Conservation (phyloP, 352 stramenopile genomes). For the Aphanomyces euteiches region DNA sequence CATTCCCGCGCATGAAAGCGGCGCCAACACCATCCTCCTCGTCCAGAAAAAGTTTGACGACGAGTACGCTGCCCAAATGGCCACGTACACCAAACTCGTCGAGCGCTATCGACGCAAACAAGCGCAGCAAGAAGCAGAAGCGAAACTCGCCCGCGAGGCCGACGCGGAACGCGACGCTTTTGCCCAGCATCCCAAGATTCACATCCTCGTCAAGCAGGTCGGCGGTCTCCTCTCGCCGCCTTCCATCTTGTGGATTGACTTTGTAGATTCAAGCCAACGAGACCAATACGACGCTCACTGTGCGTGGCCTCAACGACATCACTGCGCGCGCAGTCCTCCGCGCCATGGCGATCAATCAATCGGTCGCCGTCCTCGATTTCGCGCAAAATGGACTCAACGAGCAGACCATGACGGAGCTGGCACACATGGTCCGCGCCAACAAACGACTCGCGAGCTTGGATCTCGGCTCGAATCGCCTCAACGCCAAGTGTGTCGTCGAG, state of each 20-base stretch:
- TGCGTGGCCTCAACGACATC: conserved; percentile 48
- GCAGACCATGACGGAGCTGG: conserved; percentile 38
- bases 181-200: conserved; percentile 44
- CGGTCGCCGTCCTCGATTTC: conserved; percentile 54
- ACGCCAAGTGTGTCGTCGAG: conserved; percentile 36
- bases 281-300: conserved; percentile 45
- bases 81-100: conserved; percentile 48
- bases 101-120: conserved; percentile 47
- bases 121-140: conserved; percentile 38
- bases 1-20: conserved; percentile 45
- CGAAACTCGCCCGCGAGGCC: conserved; percentile 33
- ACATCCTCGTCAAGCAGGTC: conserved; percentile 47
- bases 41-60: conserved; percentile 63
- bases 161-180: conserved; percentile 31
- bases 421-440: conserved; percentile 59
- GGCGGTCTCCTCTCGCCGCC: neutral
- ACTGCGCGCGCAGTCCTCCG: conserved; percentile 54
- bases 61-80: conserved; percentile 48
- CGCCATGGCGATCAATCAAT: conserved; percentile 55
- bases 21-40: conserved; percentile 39
- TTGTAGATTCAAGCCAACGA: conserved; percentile 49
- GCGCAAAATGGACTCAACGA: conserved; percentile 57
- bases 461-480: conserved; percentile 56
- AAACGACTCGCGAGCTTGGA: conserved; percentile 49
- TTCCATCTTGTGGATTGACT: too few relatives aligned